A percentile compares a stretch with the other conserved stretches of the same genome.
These are phyloP conservation scores for Combretum micranthum DNA, from an alignment of 345 rosid species.

Conservation along the genomic window DNA sequence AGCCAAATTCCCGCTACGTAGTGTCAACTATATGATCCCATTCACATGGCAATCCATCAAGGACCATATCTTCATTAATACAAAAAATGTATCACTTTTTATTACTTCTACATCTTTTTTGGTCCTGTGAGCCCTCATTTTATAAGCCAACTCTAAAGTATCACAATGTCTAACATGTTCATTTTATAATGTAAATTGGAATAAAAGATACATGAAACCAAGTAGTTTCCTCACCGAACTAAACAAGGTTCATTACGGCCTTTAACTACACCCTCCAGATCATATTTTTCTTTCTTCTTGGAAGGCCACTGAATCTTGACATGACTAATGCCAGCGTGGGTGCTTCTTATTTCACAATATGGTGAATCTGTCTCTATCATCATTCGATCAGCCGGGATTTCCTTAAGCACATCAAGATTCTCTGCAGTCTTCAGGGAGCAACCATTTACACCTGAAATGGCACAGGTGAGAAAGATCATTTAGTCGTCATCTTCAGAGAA, in stretches of 20 bases:
- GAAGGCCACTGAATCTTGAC: conserved; percentile 77
- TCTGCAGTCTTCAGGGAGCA: conserved; percentile 83
- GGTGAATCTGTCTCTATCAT: conserved; percentile 99
- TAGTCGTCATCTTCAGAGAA: too few species aligned
- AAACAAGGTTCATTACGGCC: conserved; percentile 96
- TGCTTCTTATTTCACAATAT: conserved; percentile 83
- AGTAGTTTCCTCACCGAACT: conserved; percentile 44
- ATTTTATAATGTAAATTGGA: not conserved
- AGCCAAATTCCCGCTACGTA: too few species aligned
- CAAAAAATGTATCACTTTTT: too few species aligned
- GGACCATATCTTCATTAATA: too few species aligned
- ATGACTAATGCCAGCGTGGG: conserved; percentile 68
- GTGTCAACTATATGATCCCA: too few species aligned
- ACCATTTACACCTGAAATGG: conserved; percentile 66
- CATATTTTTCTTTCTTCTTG: conserved; percentile 91
- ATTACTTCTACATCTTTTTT: too few species aligned
- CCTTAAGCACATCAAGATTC: conserved; percentile 71
- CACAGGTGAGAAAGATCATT: not conserved
- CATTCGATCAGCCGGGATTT: conserved; percentile 76
- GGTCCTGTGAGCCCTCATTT: too few species aligned
- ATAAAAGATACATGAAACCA: too few species aligned
- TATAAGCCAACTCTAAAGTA: not conserved
- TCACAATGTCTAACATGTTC: not conserved
- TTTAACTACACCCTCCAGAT: conserved; percentile 59
- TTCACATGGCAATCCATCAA: too few species aligned